These are phyloP conservation scores for Zopfia rhizophila DNA, from an alignment of 2,329 filamentous ascomycete species.

Conservation along the genomic window DNA sequence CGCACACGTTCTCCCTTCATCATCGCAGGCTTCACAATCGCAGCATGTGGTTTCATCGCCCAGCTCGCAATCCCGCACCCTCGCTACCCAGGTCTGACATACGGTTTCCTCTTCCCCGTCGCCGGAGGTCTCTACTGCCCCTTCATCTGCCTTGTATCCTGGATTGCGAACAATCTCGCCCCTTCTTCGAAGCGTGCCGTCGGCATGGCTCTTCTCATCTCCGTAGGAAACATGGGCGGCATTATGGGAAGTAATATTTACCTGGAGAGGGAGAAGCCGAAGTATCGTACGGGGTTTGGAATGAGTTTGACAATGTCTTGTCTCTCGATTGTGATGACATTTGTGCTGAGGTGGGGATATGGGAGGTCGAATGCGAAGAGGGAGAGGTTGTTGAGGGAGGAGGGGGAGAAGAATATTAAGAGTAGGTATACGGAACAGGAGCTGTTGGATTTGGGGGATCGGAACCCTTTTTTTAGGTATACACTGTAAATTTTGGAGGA, in stretches of 20 bases:
- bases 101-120: conserved; percentile 55
- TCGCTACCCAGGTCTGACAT: conserved; percentile 57
- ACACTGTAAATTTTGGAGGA: conserved; percentile 36
- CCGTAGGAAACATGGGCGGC: conserved; percentile 60
- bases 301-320: conserved; percentile 58
- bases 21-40: conserved; percentile 60
- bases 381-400: conserved; percentile 36
- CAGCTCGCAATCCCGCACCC: conserved; percentile 58
- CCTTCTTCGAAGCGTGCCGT: conserved; percentile 54
- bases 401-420: conserved; percentile 45
- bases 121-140: conserved; percentile 49
- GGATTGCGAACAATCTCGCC: conserved; percentile 48
- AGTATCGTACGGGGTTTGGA: conserved; percentile 63
- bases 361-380: conserved; percentile 49
- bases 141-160: conserved; percentile 48
- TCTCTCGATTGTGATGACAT: conserved; percentile 58
- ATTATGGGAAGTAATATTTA: conserved; percentile 62
- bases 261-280: conserved; percentile 58
- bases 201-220: conserved; percentile 60
- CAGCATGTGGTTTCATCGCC: conserved; percentile 66
- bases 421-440: conserved; percentile 53
- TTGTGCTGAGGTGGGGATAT: conserved; percentile 54
- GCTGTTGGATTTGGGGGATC: conserved; percentile 54
- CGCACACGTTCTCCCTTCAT: conserved; percentile 66
- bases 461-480: conserved; percentile 56